These are phyloP conservation scores for Apium graveolens DNA, from an alignment of 129 eudicot species.

Conservation along the genomic window DNA sequence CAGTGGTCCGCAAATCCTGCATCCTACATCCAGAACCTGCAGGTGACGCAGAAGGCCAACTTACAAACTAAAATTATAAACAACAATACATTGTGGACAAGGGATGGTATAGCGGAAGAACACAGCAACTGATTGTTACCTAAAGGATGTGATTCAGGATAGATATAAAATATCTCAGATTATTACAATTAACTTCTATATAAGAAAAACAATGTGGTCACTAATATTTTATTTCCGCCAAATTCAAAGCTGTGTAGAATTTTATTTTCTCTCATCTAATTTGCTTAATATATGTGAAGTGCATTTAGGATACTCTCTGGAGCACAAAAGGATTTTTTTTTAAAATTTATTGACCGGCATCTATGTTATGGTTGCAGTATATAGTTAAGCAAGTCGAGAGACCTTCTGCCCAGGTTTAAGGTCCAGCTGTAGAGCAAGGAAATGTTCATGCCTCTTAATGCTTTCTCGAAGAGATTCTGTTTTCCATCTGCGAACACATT, in stretches of 20 bases:
- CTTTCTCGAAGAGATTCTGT: conserved; percentile 93
- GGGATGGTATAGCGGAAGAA: not conserved
- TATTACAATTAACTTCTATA: not conserved
- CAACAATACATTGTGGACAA: not conserved
- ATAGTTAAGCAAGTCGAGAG: not conserved
- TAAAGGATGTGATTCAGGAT: not conserved
- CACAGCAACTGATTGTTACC: not conserved
- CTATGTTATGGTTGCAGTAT: not conserved
- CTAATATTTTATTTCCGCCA: not conserved
- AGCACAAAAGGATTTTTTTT: not conserved
- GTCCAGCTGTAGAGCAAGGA: conserved; percentile 87
- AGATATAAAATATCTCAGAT: not conserved
- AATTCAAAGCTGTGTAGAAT: not conserved
- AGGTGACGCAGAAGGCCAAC: conserved; percentile 9
- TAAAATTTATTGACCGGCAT: not conserved
- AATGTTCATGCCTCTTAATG: conserved; percentile 93
- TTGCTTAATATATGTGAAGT: not conserved
- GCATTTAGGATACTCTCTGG: not conserved
- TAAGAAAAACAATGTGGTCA: not conserved
- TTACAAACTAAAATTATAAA: conserved; percentile 10
- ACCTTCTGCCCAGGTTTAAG: conserved; percentile 91
- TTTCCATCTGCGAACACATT: conserved; percentile 52
- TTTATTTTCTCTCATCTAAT: not conserved
- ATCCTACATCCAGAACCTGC: conserved; percentile 95
- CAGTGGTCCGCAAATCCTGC: conserved; percentile 96